Base-by-base conservation (phyloP, 2,329 filamentous ascomycete genomes). In the Neurospora sp. region DNA sequence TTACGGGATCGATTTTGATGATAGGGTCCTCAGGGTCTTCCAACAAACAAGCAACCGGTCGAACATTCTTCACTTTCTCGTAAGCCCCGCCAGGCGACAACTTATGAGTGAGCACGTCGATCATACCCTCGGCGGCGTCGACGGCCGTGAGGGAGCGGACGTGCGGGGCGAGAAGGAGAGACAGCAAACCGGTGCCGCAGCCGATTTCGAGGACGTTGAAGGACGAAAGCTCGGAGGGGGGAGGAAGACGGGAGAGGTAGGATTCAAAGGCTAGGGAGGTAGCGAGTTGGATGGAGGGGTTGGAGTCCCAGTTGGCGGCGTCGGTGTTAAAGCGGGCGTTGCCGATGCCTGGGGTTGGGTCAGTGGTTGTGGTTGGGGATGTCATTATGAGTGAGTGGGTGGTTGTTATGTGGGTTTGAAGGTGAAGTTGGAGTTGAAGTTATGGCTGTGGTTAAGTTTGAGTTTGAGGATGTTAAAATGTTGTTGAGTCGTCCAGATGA, bases 131-230 rank as follows among this genome's bases (percentile, higher is more conserved):
- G 2, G 85, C 82, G 0, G 84, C 82, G 72, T 89, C 86, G 23
- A 88, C 80, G 58, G 85, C 85, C 2, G 85, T 81, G 5, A 88
- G 75, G 8, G 79, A 80, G 58, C 79, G 80, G 5, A 84, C 81
- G 39, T 82, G 77, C 0, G 85, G 84, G 0, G 85, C 82, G 2
- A 87, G 78, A 9, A 78, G 79, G 66, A 85, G 79, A 10, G 83
- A 84, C 33, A 88, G 80, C 0, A 87, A 81, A 9, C 86, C 86
- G 4, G 86, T 88, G 67, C 86, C 86, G 73, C 84, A 86, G 68
- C 86, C 86, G 19, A 88, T 82, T 76, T 88, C 86, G 2, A 88
- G 82, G 8, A 87, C 80, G 70, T 85, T 80, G 38, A 83, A 75
- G 15, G 76, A 74, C 40, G 68, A 73, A 69, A 6, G 74, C 69